A percentile compares a stretch with the other conserved stretches of the same genome.
Conservation (phyloP, 1,284 basidiomycete genomes). For the Exobasidium rhododendri region DNA sequence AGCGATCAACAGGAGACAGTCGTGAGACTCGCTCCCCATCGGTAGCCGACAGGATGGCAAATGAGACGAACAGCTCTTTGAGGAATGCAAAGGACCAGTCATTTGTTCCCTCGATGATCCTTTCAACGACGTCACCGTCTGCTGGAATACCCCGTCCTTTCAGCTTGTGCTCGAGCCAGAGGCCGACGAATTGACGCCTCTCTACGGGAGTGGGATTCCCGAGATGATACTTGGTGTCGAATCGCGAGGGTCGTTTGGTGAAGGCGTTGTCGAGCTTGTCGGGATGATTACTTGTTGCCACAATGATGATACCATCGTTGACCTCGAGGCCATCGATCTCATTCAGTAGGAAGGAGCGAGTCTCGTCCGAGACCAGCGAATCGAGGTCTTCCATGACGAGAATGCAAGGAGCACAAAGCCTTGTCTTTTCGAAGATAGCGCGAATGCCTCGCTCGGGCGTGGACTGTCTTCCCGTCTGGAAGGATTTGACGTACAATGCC, state of each 20-base stretch:
- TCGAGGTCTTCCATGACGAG: slow-evolving; percentile 19
- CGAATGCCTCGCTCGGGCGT: background rate
- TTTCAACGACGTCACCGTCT: background rate
- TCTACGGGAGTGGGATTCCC: slow-evolving; percentile 7
- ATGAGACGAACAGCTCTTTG: slow-evolving; percentile 19
- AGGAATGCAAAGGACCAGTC: slow-evolving; percentile 16
- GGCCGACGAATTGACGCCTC: slow-evolving; percentile 9
- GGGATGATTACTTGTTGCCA: slow-evolving; percentile 15
- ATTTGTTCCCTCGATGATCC: slow-evolving; percentile 1
- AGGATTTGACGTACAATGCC: background rate
- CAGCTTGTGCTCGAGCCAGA: slow-evolving; percentile 14
- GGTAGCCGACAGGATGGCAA: no score
- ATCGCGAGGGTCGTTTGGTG: slow-evolving; percentile 17
- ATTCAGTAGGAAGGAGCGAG: slow-evolving; percentile 9
- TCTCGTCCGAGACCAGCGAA: slow-evolving; percentile 6
- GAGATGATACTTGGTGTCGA: slow-evolving; percentile 15
- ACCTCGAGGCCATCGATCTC: slow-evolving; percentile 13
- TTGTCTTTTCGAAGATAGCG: slow-evolving; percentile 11
- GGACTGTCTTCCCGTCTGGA: background rate
- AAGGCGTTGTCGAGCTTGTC: slow-evolving; percentile 15
- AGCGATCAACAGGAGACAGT: no score
- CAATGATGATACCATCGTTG: slow-evolving; percentile 16
- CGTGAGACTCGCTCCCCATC: no score
- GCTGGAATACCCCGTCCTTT: background rate
- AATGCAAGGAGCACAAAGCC: slow-evolving; percentile 15